Evolutionary conservation across 352 stramenopile species (phyloP), one percentile per base, ranked within the genome.

Genomic region (Phytopythium litorale): DNA sequence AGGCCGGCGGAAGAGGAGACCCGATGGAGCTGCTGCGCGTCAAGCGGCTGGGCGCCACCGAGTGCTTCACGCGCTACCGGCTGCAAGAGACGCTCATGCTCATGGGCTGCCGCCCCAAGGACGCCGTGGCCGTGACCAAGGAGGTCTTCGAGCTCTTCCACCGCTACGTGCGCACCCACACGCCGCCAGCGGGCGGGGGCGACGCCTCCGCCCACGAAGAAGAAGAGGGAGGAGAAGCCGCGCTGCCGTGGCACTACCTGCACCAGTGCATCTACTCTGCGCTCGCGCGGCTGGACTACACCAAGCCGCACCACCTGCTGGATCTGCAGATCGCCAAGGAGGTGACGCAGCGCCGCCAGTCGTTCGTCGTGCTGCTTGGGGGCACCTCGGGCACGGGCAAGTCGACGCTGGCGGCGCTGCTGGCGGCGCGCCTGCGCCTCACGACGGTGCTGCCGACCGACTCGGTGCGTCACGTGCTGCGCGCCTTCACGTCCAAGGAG

Each of bases 21-120:
- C 86, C 86, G 38, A 93, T 95, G 84, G 84, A 93, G 67, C 68
- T 89, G 38, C 81, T 95, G 59, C 37, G 79, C 30, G 84, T 93
- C 15, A 66, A 75, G 62, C 73, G 76, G 8, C 69, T 84, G 59
- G 76, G 75, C 19, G 50, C 60, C 40, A 66, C 68, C 66, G 82
- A 93, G 72, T 72, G 63, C 28, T 93, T 93, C 70, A 93, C 86
- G 61, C 84, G 86, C 30, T 92, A 95, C 60, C 79, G 86, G 3
- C 62, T 95, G 53, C 86, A 95, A 56, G 86, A 95, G 73, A 95
- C 86, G 55, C 76, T 95, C 46, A 92, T 92, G 79, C 79, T 95
- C 65, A 95, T 95, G 86, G 86, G 86, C 45, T 93, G 84, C 58
- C 75, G 86, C 37, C 76, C 79, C 4, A 89, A 88, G 49, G 86